phyloP scores from a whole-genome alignment of 1,139 yeast species.

The Candida glucosophila region DNA sequence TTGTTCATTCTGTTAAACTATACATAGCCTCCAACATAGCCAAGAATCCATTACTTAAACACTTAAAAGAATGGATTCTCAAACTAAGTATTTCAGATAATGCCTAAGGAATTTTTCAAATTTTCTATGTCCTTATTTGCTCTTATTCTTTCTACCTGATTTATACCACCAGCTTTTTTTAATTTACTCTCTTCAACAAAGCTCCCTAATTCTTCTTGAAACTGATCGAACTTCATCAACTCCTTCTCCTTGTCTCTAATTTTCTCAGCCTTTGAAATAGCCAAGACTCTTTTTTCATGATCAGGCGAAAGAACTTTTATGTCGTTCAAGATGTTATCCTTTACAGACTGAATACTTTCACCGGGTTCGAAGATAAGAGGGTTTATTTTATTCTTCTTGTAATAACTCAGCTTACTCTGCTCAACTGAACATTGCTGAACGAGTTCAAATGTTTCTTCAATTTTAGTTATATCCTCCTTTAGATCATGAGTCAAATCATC shows the following conservation, averaged over 20 bases:
- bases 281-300: constrained; percentile 78
- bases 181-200: constrained; percentile 73
- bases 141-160: constrained; percentile 69
- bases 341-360: constrained; percentile 50
- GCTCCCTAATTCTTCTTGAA: constrained; percentile 79
- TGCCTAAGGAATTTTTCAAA: constrained; percentile 39
- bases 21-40: too few species aligned
- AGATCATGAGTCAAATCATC: constrained; percentile 78
- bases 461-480: constrained; percentile 71
- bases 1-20: too few species aligned
- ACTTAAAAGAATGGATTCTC: constrained; percentile 1
- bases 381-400: constrained; percentile 27
- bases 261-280: constrained; percentile 81
- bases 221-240: constrained; percentile 49
- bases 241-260: constrained; percentile 66
- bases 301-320: constrained; percentile 75
- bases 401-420: constrained; percentile 39
- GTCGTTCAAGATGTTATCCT: constrained; percentile 74
- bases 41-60: too few species aligned
- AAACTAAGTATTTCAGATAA: constrained; percentile 8
- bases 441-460: constrained; percentile 70
- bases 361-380: constrained; percentile 58
- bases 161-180: constrained; percentile 81
- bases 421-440: constrained; percentile 80
- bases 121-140: constrained; percentile 62